Evolutionary conservation across 257 asterid genomes (phyloP).

Genomic region (Nicotiana paniculata): DNA sequence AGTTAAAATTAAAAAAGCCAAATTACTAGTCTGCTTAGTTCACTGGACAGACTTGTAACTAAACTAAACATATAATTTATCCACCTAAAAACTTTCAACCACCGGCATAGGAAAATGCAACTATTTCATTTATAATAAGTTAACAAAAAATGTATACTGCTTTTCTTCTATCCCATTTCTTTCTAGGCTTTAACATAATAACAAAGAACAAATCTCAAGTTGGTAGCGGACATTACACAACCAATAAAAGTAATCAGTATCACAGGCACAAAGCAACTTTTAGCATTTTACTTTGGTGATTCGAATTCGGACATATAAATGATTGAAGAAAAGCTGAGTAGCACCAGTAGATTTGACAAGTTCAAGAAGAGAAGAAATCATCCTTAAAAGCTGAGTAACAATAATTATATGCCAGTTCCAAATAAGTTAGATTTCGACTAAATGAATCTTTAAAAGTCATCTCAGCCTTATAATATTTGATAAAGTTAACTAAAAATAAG

Average conservation of each 20-base stretch:
- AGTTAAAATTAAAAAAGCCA: neutral
- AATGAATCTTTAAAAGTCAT: too few species aligned
- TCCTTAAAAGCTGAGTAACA: too few species aligned
- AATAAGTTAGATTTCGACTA: too few species aligned
- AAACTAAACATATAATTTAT: neutral
- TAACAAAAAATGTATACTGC: too few species aligned
- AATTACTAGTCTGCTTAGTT: neutral
- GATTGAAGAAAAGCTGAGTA: constrained; percentile 82
- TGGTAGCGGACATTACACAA: too few species aligned
- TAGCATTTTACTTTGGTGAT: too few species aligned
- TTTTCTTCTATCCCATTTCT: too few species aligned
- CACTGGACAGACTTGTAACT: neutral
- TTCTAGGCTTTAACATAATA: too few species aligned
- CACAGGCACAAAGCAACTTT: too few species aligned
- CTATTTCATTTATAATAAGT: neutral
- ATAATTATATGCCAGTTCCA: too few species aligned
- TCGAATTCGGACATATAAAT: constrained; percentile 29
- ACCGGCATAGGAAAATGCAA: neutral
- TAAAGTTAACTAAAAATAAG: neutral
- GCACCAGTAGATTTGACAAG: constrained; percentile 73
- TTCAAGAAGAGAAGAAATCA: constrained; percentile 61
- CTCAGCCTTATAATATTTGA: neutral
- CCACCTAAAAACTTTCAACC: neutral
- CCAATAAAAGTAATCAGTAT: too few species aligned
- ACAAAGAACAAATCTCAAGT: too few species aligned